These are phyloP conservation scores for Pseudogymnoascus destructans DNA, from an alignment of 2,329 filamentous ascomycete genomes.

Conservation along the genomic window DNA sequence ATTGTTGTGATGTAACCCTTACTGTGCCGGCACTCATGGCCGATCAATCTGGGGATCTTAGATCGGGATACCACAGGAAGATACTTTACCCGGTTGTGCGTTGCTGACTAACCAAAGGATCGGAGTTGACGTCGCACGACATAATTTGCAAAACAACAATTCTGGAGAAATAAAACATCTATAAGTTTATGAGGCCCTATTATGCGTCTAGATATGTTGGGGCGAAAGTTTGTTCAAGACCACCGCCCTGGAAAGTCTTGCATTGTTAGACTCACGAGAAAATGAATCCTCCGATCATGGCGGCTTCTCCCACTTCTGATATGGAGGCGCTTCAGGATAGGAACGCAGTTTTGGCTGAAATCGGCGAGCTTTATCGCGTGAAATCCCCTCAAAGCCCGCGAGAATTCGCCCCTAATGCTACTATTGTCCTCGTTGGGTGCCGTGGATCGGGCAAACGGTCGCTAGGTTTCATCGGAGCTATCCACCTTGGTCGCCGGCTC, in stretches of 20 bases:
- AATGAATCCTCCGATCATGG: not conserved
- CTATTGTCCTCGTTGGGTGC: constrained; percentile 62
- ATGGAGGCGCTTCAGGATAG: constrained; percentile 4
- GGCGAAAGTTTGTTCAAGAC: not conserved
- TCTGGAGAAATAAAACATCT: not conserved
- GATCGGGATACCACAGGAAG: not conserved
- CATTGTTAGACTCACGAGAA: not conserved
- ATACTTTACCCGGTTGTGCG: not conserved
- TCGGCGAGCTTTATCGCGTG: constrained; percentile 8
- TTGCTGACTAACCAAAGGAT: not conserved
- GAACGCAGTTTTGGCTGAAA: constrained; percentile 7
- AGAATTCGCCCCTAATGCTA: constrained; percentile 39
- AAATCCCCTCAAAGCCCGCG: constrained; percentile 31
- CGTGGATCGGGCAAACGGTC: constrained; percentile 68
- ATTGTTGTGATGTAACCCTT: not conserved
- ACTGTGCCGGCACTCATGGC: not conserved
- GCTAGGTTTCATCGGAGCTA: constrained; percentile 61
- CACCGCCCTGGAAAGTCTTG: not conserved
- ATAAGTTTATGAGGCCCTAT: not conserved
- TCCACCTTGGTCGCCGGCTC: constrained; percentile 53
- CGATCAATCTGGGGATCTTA: constrained; percentile 1
- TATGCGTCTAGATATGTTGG: constrained; percentile 6
- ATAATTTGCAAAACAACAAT: not conserved
- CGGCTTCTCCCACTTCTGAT: not conserved
- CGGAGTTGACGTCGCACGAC: constrained; percentile 3